A percentile compares a stretch with the other conserved stretches of the same genome.
Conservation (phyloP, 805 yeast species). For the Saccharomyces jurei region DNA sequence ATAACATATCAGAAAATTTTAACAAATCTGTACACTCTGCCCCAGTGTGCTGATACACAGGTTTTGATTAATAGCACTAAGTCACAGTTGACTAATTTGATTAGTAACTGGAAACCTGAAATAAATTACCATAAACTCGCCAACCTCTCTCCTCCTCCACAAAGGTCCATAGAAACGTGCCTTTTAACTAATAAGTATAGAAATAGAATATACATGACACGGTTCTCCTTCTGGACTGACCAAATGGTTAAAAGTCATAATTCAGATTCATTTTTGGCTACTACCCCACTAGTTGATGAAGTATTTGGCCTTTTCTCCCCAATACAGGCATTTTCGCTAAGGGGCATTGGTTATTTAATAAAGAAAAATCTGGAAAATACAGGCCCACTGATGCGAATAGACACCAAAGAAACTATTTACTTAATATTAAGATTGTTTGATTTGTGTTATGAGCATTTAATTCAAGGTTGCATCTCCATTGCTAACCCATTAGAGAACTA, state of each 20-base stretch:
- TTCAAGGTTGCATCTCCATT: conserved; percentile 11
- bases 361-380: conserved; percentile 6
- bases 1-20: neutral
- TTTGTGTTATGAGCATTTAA: conserved; percentile 9
- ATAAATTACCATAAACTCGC: conserved; percentile 9
- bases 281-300: conserved; percentile 15
- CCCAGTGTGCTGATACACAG: neutral
- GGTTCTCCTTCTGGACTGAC: conserved; percentile 16
- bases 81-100: conserved; percentile 10
- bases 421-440: conserved; percentile 17
- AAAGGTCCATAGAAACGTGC: conserved; percentile 23
- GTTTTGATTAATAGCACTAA: neutral
- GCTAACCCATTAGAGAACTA: conserved; percentile 12
- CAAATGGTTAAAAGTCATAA: neutral
- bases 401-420: conserved; percentile 18
- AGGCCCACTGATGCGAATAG: conserved; percentile 33
- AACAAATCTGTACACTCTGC: neutral
- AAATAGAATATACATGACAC: conserved; percentile 18
- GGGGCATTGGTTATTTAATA: conserved; percentile 16
- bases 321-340: conserved; percentile 11
- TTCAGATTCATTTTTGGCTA: conserved; percentile 5
- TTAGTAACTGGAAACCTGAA: conserved; percentile 17
- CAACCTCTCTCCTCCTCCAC: neutral
- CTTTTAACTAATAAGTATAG: conserved; percentile 24
- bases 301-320: conserved; percentile 17